These are phyloP conservation scores for Penicillium palitans DNA, from an alignment of 2,329 filamentous ascomycete genomes.

Conservation along the genomic window DNA sequence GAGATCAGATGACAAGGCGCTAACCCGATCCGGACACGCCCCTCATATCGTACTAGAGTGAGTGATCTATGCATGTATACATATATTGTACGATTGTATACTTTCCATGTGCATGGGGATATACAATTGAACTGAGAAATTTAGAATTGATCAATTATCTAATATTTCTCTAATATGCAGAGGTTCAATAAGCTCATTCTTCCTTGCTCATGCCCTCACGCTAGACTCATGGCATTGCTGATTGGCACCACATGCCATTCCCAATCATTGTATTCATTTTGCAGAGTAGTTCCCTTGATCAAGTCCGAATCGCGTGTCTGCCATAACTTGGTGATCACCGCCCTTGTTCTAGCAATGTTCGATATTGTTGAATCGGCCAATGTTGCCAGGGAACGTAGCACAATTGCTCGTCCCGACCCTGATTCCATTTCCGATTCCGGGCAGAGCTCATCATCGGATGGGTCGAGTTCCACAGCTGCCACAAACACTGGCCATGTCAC, in stretches of 20 bases:
- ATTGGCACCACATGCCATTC: constrained; percentile 45
- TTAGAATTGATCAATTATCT: neutral
- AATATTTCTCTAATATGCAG: neutral
- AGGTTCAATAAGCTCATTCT: neutral
- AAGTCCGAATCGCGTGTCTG: constrained; percentile 44
- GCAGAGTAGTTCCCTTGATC: constrained; percentile 22
- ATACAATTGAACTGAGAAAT: neutral
- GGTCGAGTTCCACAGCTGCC: constrained; percentile 46
- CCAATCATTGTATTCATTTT: constrained; percentile 42
- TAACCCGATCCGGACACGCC: constrained; percentile 7
- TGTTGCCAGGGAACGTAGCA: constrained; percentile 43
- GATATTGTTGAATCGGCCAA: constrained; percentile 45
- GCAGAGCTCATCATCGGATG: constrained; percentile 41
- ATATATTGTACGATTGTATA: neutral
- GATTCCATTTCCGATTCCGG: constrained; percentile 19
- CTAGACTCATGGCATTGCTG: constrained; percentile 46
- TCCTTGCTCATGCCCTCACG: constrained; percentile 25
- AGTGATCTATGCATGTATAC: neutral
- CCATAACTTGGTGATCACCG: constrained; percentile 53
- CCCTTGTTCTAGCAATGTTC: constrained; percentile 48
- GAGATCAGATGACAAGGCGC: constrained; percentile 12
- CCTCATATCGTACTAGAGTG: neutral
- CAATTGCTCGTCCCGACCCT: constrained; percentile 40
- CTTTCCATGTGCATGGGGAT: neutral
- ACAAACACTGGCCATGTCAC: constrained; percentile 49